A percentile compares a stretch with the other conserved stretches of the same genome.
Conservation (phyloP, 805 yeast species). For the Candida schatavii region DNA sequence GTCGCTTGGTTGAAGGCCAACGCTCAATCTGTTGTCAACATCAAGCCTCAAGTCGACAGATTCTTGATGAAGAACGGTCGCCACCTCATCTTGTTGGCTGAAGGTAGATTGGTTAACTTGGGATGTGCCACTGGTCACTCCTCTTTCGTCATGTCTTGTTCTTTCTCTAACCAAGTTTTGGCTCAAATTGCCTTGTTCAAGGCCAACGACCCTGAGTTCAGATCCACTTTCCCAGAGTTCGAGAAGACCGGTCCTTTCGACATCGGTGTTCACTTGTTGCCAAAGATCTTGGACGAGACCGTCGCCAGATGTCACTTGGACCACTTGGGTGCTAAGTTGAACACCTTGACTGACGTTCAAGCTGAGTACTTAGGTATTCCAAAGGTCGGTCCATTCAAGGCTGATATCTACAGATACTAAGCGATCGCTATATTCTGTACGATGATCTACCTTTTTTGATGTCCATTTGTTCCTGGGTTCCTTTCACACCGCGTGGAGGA, state of each 20-base stretch:
- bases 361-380: conserved; percentile 94
- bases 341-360: conserved; percentile 74
- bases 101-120: conserved; percentile 98
- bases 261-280: conserved; percentile 91
- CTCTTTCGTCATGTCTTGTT: conserved; percentile 98
- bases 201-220: conserved; percentile 77
- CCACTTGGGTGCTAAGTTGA: conserved; percentile 88
- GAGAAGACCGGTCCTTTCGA: conserved; percentile 88
- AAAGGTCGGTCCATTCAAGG: conserved; percentile 93
- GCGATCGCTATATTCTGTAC: conserved; percentile 5
- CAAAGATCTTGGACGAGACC: conserved; percentile 97
- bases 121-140: conserved; percentile 99
- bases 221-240: conserved; percentile 80
- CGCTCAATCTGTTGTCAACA: conserved; percentile 91
- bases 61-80: conserved; percentile 84
- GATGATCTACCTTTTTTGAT: conserved; percentile 13
- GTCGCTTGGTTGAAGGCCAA: conserved; percentile 98
- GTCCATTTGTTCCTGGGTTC: too few species aligned
- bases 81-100: conserved; percentile 94
- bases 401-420: conserved; percentile 97
- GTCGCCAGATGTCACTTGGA: conserved; percentile 96
- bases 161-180: conserved; percentile 98
- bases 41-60: conserved; percentile 99
- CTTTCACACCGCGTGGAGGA: conserved; percentile 6
- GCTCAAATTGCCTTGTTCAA: conserved; percentile 98